Evolutionary conservation across 1,284 basidiomycete species (phyloP), one percentile per base, ranked within the genome.

Genomic region (Rhodotorula sp.): DNA sequence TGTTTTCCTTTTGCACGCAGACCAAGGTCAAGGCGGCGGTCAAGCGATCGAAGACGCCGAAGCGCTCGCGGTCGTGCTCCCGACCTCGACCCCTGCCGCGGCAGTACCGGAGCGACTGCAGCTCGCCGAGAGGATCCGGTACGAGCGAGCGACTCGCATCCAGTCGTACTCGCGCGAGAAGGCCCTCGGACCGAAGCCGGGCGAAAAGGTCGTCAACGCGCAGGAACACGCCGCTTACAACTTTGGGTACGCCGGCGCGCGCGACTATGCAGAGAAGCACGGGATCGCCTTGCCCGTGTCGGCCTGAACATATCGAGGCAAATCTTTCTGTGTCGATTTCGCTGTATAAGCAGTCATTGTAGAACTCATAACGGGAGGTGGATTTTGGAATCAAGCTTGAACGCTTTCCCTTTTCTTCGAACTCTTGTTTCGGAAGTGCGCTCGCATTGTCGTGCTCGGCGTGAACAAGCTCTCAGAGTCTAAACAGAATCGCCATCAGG

Each of bases 41-140:
- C 71, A 73, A 47, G 75, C 79, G 15, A 64, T 80, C 65, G 79
- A 80, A 65, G 79, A 80, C 62, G 78, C 75, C 56, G 79, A 78
- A 66, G 78, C 77, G 10, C 71, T 79, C 20, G 69, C 65, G 2
- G 69, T 68, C n/a, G 58, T 77, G 34, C 66, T 78, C n/a, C 54
- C 67, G 5, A 57, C 49, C 29, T 58, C 65, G 5, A 68, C 69
- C 18, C 20, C 52, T 21, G 58, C 70, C 7, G 14, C 60, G 20
- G 56, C 58, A 5, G 67, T 79, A 23, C 72, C 72, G 3, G 57
- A 31, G 5, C 54, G 39, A 6, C 77, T 79, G 14, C 29, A 76
- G 54, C 59, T 67, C 18, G 72, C 78, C 23, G 76, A 77, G 65
- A 65, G 66, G 20, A 59, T 78, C 34, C 70, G 79, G 0, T 78